These are phyloP conservation scores for Penicillium alfredii DNA, from an alignment of 495 filamentous ascomycete genomes.

Conservation along the genomic window DNA sequence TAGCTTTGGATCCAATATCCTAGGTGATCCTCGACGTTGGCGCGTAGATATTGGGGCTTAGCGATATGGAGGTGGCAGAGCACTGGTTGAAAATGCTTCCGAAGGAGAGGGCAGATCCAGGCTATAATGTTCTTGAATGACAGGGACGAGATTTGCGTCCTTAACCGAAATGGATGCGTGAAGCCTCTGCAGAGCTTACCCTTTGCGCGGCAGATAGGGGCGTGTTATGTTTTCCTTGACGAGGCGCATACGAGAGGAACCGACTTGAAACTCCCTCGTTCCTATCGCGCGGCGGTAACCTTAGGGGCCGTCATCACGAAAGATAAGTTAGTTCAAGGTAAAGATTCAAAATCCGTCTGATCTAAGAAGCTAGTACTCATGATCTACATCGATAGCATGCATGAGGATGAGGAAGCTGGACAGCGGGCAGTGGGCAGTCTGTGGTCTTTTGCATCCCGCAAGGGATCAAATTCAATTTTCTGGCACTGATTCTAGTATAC, in stretches of 20 bases:
- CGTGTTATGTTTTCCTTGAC: conserved; percentile 67
- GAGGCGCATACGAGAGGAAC: conserved; percentile 72
- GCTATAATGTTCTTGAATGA: conserved; percentile 47
- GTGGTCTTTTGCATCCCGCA: conserved; percentile 51
- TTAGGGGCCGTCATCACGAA: conserved; percentile 62
- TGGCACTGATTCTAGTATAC: no score
- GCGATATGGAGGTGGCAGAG: conserved; percentile 45
- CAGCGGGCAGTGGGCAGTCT: conserved; percentile 55
- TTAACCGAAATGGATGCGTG: conserved; percentile 38
- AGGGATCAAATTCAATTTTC: conserved; percentile 40
- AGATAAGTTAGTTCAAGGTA: conserved; percentile 72
- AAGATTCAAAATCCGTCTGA: no score
- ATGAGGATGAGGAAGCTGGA: conserved; percentile 63
- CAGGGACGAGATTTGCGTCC: conserved; percentile 40
- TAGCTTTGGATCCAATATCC: conserved; percentile 29
- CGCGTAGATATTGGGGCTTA: conserved; percentile 62
- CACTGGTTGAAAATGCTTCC: conserved; percentile 10
- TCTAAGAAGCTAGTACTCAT: no score
- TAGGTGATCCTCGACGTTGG: conserved; percentile 69
- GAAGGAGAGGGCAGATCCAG: conserved; percentile 14
- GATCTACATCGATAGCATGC: conserved; percentile 53
- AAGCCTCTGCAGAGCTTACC: conserved; percentile 55
- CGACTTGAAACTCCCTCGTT: conserved; percentile 58
- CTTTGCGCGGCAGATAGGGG: conserved; percentile 52
- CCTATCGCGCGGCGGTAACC: conserved; percentile 61